Percentiles rank a stretch among this genome's conserved stretches.
These are phyloP conservation scores for Chaetomium sp. DNA, from an alignment of 2,329 filamentous ascomycete species.

Conservation along the genomic window DNA sequence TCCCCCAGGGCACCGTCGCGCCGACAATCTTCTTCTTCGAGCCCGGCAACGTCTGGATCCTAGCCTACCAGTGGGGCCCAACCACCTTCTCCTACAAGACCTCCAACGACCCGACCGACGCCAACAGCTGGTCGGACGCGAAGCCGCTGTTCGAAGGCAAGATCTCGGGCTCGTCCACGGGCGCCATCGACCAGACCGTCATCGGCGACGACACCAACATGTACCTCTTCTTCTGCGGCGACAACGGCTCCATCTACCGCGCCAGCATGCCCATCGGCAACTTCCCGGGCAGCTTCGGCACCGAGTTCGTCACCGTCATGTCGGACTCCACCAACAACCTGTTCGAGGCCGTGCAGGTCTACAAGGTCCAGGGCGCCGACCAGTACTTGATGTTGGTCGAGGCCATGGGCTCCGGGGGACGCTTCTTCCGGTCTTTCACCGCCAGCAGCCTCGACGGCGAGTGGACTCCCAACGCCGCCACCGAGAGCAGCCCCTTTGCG, in stretches of 20 bases:
- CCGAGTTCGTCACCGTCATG: constrained; percentile 41
- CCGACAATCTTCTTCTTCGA: constrained; percentile 58
- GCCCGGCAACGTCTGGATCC: constrained; percentile 57
- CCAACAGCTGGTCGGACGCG: constrained; percentile 49
- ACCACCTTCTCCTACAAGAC: constrained; percentile 55
- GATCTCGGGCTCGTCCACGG: constrained; percentile 45
- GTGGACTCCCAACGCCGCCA: constrained; percentile 53
- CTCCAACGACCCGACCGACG: constrained; percentile 49
- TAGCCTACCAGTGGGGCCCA: constrained; percentile 59
- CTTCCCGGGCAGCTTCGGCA: constrained; percentile 57
- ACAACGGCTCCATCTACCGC: constrained; percentile 62
- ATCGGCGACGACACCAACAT: constrained; percentile 56
- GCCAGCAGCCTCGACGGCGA: constrained; percentile 47
- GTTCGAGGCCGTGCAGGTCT: constrained; percentile 62
- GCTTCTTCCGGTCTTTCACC: constrained; percentile 63
- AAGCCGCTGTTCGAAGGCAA: constrained; percentile 51
- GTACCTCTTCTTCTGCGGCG: constrained; percentile 62
- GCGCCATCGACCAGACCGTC: constrained; percentile 56
- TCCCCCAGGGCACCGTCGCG: constrained; percentile 44
- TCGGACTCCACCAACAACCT: constrained; percentile 50
- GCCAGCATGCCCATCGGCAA: constrained; percentile 55
- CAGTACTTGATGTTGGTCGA: constrained; percentile 65
- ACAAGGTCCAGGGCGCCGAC: constrained; percentile 48
- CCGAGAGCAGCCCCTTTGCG: constrained; percentile 56
- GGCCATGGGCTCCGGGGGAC: constrained; percentile 48